Percentiles rank a stretch among this genome's conserved stretches.
Conservation (phyloP, 495 filamentous ascomycete genomes). For the Glonium stellatum region DNA sequence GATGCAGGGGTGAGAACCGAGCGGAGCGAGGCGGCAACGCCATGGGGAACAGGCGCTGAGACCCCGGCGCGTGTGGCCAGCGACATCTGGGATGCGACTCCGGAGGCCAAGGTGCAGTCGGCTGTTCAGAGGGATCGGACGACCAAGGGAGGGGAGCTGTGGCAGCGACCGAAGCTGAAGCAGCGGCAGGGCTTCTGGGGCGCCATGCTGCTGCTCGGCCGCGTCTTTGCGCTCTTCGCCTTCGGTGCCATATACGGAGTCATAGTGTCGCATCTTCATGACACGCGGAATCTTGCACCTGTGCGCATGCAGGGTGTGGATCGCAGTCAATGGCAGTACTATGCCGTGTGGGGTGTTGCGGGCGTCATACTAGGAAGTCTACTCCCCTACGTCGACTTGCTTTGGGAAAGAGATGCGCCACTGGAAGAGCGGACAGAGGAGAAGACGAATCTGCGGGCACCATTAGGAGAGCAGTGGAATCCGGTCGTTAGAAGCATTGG, state of each 20-base stretch:
- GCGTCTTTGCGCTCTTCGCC: conserved; percentile 62
- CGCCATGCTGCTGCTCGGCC: conserved; percentile 46
- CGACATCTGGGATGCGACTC: conserved; percentile 2
- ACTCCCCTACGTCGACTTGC: conserved; percentile 75
- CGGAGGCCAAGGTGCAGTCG: background rate
- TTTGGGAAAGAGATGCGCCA: conserved; percentile 43
- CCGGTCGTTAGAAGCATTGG: conserved; percentile 80
- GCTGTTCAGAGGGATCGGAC: background rate
- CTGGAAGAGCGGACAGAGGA: conserved; percentile 5
- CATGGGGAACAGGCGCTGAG: conserved; percentile 68
- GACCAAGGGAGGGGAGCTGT: conserved; percentile 1
- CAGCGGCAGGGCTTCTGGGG: conserved; percentile 17
- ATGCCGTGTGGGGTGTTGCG: conserved; percentile 71
- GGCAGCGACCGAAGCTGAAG: background rate
- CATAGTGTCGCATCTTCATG: conserved; percentile 75
- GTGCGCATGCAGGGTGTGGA: conserved; percentile 55
- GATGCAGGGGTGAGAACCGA: conserved; percentile 49
- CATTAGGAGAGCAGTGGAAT: conserved; percentile 62
- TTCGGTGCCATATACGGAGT: conserved; percentile 81
- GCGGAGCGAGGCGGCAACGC: conserved; percentile 43
- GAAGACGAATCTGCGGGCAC: conserved; percentile 24
- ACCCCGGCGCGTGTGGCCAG: conserved; percentile 44
- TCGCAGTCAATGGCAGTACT: conserved; percentile 57
- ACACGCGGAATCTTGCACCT: conserved; percentile 57
- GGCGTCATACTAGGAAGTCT: conserved; percentile 71